Percentiles rank a stretch among this genome's conserved stretches.
These are phyloP conservation scores for Russula virescens DNA, from an alignment of 768 basidiomycete genomes.

Conservation along the genomic window DNA sequence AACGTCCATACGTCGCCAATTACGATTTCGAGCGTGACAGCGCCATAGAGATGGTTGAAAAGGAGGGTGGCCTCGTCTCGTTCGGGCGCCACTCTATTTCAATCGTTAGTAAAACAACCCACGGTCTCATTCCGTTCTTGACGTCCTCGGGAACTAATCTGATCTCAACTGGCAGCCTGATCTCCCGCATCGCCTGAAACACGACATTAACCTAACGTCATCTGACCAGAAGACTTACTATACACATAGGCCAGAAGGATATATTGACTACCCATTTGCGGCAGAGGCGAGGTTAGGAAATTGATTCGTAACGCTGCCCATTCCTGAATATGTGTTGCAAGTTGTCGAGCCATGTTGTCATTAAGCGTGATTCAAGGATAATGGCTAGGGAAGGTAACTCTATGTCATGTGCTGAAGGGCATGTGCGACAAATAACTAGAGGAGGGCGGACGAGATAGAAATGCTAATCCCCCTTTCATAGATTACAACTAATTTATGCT, in stretches of 20 bases:
- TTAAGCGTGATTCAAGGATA: not conserved
- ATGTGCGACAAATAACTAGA: too few species aligned
- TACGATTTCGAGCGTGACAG: constrained; percentile 25
- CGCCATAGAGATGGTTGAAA: constrained; percentile 21
- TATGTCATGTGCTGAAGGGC: not conserved
- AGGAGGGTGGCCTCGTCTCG: constrained; percentile 13
- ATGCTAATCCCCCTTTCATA: not conserved
- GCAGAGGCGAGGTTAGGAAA: not conserved
- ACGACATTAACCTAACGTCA: not conserved
- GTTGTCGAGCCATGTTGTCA: not conserved
- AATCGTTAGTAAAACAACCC: constrained; percentile 2
- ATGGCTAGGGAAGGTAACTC: too few species aligned
- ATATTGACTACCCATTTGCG: constrained; percentile 25
- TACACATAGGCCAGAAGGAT: constrained; percentile 8
- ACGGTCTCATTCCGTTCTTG: not conserved
- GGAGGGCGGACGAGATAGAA: not conserved
- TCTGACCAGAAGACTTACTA: not conserved
- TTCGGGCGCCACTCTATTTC: constrained; percentile 17
- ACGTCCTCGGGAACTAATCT: not conserved
- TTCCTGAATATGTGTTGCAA: too few species aligned
- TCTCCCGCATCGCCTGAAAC: constrained; percentile 16
- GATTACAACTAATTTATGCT: constrained; percentile 9
- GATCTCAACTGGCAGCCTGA: constrained; percentile 15
- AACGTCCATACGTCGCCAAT: constrained; percentile 24
- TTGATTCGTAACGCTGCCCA: not conserved